These are phyloP conservation scores for Andrographis paniculata DNA, from an alignment of 305 asterid species.

Conservation along the genomic window DNA sequence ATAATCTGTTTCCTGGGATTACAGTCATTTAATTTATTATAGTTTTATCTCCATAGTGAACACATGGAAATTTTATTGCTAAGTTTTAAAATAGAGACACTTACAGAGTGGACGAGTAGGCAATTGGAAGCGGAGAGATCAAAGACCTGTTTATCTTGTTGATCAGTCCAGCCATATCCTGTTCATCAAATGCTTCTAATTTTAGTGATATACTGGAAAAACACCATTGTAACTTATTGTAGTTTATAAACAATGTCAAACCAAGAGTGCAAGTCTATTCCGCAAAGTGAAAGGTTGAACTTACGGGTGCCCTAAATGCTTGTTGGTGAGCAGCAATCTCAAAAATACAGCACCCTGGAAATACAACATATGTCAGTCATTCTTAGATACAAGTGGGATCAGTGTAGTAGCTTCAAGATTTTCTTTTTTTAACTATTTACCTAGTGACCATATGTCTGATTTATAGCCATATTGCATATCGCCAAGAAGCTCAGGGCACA, in stretches of 20 bases:
- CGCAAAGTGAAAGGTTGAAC: constrained; percentile 8
- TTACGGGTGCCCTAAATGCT: constrained; percentile 87
- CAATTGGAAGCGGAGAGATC: constrained; percentile 85
- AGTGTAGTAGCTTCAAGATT: neutral
- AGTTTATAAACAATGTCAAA: neutral
- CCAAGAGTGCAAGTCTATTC: neutral
- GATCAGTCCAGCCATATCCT: constrained; percentile 93
- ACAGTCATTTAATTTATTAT: neutral
- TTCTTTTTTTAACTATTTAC: constrained; percentile 21
- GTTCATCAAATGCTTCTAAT: constrained; percentile 4
- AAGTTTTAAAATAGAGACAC: constrained; percentile 16
- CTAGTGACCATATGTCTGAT: constrained; percentile 70
- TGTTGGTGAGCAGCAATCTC: constrained; percentile 95
- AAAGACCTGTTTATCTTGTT: constrained; percentile 79
- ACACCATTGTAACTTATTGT: neutral
- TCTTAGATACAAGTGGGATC: neutral
- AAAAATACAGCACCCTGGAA: constrained; percentile 75
- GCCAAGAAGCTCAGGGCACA: constrained; percentile 68
- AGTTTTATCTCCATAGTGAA: neutral
- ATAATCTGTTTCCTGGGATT: constrained; percentile 78
- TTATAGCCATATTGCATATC: constrained; percentile 61
- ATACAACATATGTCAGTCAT: neutral
- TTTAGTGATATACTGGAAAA: neutral
- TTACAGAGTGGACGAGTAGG: constrained; percentile 82
- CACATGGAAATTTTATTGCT: neutral